These are phyloP conservation scores for Leccinum truebloodii DNA, from an alignment of 768 basidiomycete genomes.

Conservation along the genomic window DNA sequence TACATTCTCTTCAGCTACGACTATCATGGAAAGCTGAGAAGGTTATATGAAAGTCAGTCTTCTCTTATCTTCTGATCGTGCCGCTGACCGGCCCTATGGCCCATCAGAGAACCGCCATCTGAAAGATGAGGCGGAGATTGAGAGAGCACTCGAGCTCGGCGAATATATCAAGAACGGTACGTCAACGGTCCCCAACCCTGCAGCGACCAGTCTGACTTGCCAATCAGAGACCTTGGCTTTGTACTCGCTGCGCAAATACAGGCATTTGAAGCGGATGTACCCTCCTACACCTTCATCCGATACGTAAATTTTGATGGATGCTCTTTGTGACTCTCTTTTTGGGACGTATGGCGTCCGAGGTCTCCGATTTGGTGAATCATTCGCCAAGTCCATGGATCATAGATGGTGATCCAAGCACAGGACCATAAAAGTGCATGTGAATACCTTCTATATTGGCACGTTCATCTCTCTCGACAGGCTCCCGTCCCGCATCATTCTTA, in stretches of 20 bases:
- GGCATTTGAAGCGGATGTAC: conserved; percentile 76
- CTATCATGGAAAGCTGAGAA: conserved; percentile 71
- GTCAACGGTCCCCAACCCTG: conserved; percentile 11
- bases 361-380: not conserved
- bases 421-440: not conserved
- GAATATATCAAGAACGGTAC: conserved; percentile 87
- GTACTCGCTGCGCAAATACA: conserved; percentile 81
- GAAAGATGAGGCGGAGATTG: conserved; percentile 69
- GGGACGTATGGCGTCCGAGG: not conserved
- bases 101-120: conserved; percentile 63
- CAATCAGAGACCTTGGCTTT: conserved; percentile 76
- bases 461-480: not conserved
- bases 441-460: not conserved
- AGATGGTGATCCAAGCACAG: not conserved
- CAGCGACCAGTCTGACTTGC: conserved; percentile 1
- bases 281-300: conserved; percentile 31
- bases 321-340: not conserved
- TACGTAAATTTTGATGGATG: not conserved
- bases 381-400: not conserved
- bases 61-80: too few species aligned
- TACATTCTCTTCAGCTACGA: conserved; percentile 55
- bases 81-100: conserved; percentile 1
- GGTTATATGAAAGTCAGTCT: conserved; percentile 69
- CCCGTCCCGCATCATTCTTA: not conserved
- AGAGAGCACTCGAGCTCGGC: conserved; percentile 69